Base-by-base conservation (phyloP, 2,329 filamentous ascomycete species). In the Hypoxylon sp. region DNA sequence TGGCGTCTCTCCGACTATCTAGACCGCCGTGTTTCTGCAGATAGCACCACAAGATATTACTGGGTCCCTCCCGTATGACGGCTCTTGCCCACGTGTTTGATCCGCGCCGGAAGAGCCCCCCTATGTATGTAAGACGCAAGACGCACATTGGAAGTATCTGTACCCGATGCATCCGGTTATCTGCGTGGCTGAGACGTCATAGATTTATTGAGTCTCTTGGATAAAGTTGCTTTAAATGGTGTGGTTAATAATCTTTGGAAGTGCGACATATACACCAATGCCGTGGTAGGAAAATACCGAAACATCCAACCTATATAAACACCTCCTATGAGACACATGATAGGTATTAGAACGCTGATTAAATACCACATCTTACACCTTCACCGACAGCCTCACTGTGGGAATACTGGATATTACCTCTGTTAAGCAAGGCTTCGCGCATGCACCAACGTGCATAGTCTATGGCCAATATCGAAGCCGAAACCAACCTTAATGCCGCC, bases 21-120 rank as follows among this genome's bases (percentile, higher is more conserved):
- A 13, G 55, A 57, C 63, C 63, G 47, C 46, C 58, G 46, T 26
- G 39, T 66, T 52, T 39, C 39, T 67, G 56, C 57, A 58, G 48
- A 68, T 62, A 44, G 35, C 50, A 65, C 61, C 24, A 31, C 55
- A 19, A 17, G 9, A 57, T 62, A 56, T 59, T 51, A 62, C 58
- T 52, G 44, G 58, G 11, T 57, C 52, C 47, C 39, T 44, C 54
- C 42, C 39, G 62, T 69, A 53, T 57, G 44, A 66, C 63, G 47
- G 58, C 48, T 61, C 31, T 47, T 44, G 44, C 69, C 69, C 69
- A 69, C 69, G 69, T 71, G 69, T 71, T 62, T 68, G 57, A 71
- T 65, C 57, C 55, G 44, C 63, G 46, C 63, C 63, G 65, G 68
- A 62, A 69, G 47, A 51, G 35, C 37, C 46, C 59, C 65, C 50